Base-by-base conservation (phyloP, 225 moss, liverwort and hornwort species). In the Sphagnum contortum region DNA sequence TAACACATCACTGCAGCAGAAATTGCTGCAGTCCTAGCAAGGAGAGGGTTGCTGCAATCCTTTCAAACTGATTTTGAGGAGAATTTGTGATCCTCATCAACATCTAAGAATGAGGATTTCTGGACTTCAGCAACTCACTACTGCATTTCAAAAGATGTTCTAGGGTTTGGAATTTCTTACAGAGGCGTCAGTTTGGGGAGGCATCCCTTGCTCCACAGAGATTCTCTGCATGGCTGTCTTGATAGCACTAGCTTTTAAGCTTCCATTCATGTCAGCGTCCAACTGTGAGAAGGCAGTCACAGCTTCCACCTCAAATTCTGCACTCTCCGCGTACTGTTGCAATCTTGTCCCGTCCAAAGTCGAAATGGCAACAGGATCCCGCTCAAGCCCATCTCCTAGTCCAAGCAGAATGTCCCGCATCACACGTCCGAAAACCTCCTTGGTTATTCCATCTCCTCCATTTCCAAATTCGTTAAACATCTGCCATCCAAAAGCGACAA, bases 381-480 rank as follows among this genome's bases (percentile, higher is more conserved):
- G 81, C 62, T 91, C 89, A 6, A 94, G 82, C 8, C 94, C 94
- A 49, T 91, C 94, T 3, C 91, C 91, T 66, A 94, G 71, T 53
- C 94, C 94, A 66, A 94, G 57, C 51, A 83, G 60, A 45, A 94
- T 80, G 57, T 85, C 85, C 9, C 80, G 81, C 85, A 94, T 78
- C 49, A 89, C 94, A 4, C 3, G 7, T 46, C 77, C 59, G 53
- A 94, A 94, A 0, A 50, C 77, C 13, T 79, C 63, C 74, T 87
- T 91, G 3, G 74, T 75, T 0, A 94, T 74, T 48, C 81, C 81
- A 48, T 83, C 73, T 5, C 74, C 77, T 63, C 79, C 81, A 4
- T 12, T 6, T 2, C 70, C 81, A 63, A 94, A 94, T 54, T 91
- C 89, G 48, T 66, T 50, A 73, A 83, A 91, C 58, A 94, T 83